phyloP scores from a whole-genome alignment of 73 alveolate genomes.

The Effrenium voratum region DNA sequence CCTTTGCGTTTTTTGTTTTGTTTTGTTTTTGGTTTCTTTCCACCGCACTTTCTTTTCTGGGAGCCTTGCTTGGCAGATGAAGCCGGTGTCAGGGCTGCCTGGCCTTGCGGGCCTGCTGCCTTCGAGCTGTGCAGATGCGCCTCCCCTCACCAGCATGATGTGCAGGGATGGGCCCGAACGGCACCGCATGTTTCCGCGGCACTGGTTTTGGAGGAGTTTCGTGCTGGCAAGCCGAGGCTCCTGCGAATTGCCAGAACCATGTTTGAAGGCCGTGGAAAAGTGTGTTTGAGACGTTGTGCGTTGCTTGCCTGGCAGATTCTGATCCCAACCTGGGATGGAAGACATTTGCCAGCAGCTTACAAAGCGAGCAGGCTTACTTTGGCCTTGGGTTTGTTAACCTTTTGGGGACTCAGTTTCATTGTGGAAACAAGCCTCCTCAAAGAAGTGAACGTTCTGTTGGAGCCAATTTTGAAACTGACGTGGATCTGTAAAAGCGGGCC shows the following conservation, averaged over 20 bases:
- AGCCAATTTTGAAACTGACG: background rate
- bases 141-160: background rate
- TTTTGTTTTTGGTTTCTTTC: too few species aligned
- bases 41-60: too few species aligned
- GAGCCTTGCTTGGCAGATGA: too few species aligned
- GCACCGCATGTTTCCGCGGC: background rate
- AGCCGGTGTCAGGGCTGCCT: background rate
- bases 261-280: slow-evolving; percentile 23
- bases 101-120: slow-evolving; percentile 66
- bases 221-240: slow-evolving; percentile 3
- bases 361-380: background rate
- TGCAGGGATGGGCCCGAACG: background rate
- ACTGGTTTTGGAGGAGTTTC: background rate
- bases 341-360: slow-evolving; percentile 28
- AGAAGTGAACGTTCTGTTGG: background rate
- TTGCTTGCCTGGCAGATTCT: slow-evolving; percentile 27
- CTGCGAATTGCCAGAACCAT: slow-evolving; percentile 62
- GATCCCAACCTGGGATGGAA: slow-evolving; percentile 85
- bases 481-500: too few species aligned
- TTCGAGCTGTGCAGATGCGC: slow-evolving; percentile 69
- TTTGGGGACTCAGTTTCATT: too few species aligned
- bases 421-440: background rate
- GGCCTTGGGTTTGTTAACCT: too few species aligned
- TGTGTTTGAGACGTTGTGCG: background rate
- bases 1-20: too few species aligned